Evolutionary conservation across 1,139 yeast species (phyloP).

Genomic region (Eremothecium cymbalariae): DNA sequence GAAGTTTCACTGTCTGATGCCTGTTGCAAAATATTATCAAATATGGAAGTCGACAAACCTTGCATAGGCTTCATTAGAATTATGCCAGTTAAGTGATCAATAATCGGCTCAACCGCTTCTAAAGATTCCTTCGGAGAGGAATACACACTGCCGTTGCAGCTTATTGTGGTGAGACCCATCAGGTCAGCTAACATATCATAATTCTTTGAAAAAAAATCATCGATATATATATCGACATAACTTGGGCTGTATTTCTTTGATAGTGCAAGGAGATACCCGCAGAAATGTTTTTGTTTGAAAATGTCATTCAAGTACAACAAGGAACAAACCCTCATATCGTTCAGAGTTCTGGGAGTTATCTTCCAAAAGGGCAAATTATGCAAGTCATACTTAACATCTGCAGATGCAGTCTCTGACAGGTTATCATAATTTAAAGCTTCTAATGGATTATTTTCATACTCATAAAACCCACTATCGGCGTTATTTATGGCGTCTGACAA

Average conservation of each 20-base stretch:
- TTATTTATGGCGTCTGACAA: constrained; percentile 5
- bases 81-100: too few species aligned
- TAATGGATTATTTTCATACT: background rate
- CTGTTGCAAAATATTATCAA: too few species aligned
- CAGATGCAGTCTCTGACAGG: background rate
- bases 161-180: too few species aligned
- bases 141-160: too few species aligned
- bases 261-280: constrained; percentile 6
- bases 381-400: constrained; percentile 8
- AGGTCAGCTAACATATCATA: constrained; percentile 5
- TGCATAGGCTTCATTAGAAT: too few species aligned
- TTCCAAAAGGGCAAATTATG: constrained; percentile 11
- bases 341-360: constrained; percentile 12
- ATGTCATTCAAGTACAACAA: constrained; percentile 16
- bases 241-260: constrained; percentile 12
- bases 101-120: too few species aligned
- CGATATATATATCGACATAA: constrained; percentile 10
- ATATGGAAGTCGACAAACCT: too few species aligned
- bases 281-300: constrained; percentile 11
- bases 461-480: background rate
- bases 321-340: constrained; percentile 19
- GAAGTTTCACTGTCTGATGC: too few species aligned
- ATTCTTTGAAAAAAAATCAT: constrained; percentile 13
- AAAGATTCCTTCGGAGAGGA: too few species aligned
- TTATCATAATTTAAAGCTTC: background rate